Conservation (phyloP, 805 yeast genomes). For the Metschnikowia matae region DNA sequence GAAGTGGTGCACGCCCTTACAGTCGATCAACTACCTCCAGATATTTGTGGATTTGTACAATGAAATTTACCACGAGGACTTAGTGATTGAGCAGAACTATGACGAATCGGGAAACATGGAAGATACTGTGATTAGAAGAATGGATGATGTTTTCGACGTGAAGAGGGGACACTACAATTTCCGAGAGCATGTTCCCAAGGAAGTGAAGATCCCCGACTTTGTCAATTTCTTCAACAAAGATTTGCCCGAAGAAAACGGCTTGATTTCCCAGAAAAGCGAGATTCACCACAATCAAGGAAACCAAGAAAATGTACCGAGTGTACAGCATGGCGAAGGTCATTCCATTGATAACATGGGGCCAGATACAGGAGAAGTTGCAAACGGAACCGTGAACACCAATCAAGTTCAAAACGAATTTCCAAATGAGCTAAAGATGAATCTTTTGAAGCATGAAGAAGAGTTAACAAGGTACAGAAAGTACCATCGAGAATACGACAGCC, state of each 20-base stretch:
- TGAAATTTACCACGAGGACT: constrained; percentile 13
- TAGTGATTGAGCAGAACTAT: constrained; percentile 10
- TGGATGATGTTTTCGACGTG: not conserved
- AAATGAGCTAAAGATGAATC: not conserved
- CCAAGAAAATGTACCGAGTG: not conserved
- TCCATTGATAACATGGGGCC: not conserved
- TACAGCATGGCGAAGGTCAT: not conserved
- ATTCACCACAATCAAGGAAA: not conserved
- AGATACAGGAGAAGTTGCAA: not conserved
- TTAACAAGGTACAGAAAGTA: not conserved
- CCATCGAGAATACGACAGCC: not conserved
- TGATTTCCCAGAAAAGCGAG: not conserved
- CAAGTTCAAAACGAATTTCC: not conserved
- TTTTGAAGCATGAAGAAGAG: not conserved
- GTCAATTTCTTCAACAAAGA: constrained; percentile 11
- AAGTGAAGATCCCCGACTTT: constrained; percentile 11
- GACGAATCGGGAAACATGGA: constrained; percentile 8
- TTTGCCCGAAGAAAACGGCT: not conserved
- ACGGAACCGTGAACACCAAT: not conserved
- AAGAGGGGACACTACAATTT: constrained; percentile 2
- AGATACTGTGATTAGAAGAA: constrained; percentile 11
- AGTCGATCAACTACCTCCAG: constrained; percentile 16
- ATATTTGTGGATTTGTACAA: constrained; percentile 15
- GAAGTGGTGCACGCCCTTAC: constrained; percentile 15
- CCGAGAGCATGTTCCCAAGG: not conserved